Conservation (phyloP, 495 filamentous ascomycete genomes). For the Sabuloglossum arenarium region DNA sequence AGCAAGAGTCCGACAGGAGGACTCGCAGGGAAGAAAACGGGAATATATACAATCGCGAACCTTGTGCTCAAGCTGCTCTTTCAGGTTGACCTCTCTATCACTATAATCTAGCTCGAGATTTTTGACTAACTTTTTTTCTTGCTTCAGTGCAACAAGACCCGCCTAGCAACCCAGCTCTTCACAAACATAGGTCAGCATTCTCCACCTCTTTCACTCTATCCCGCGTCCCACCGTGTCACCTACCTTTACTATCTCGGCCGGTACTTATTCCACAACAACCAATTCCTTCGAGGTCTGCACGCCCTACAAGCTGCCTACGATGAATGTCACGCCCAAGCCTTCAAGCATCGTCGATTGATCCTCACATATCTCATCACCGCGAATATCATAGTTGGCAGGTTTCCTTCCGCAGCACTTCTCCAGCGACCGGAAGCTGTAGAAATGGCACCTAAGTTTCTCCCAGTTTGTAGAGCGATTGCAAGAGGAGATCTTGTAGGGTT, state of each 20-base stretch:
- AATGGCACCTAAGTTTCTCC: slow-evolving; percentile 50
- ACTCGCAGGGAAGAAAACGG: slow-evolving; percentile 64
- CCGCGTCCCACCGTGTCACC: slow-evolving; percentile 72
- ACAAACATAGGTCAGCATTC: slow-evolving; percentile 70
- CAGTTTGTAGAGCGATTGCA: slow-evolving; percentile 50
- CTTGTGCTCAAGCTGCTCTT: slow-evolving; percentile 77
- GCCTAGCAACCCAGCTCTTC: slow-evolving; percentile 68
- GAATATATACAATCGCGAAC: slow-evolving; percentile 81
- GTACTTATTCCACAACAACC: slow-evolving; percentile 61
- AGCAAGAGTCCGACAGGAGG: slow-evolving; percentile 31
- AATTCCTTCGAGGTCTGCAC: slow-evolving; percentile 53
- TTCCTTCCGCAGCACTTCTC: slow-evolving; percentile 47
- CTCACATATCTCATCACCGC: slow-evolving; percentile 67
- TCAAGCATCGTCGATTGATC: slow-evolving; percentile 55
- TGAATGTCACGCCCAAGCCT: slow-evolving; percentile 45
- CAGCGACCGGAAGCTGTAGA: slow-evolving; percentile 48
- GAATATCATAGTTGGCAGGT: slow-evolving; percentile 70
- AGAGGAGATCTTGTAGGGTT: slow-evolving; percentile 64
- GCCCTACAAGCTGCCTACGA: slow-evolving; percentile 62
- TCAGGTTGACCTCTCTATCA: slow-evolving; percentile 28
- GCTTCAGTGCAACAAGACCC: slow-evolving; percentile 31
- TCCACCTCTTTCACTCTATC: slow-evolving; percentile 56
- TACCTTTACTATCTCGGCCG: slow-evolving; percentile 91
- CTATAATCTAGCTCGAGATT: neutral
- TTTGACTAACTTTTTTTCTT: neutral